Evolutionary conservation across 352 stramenopile species (phyloP).

Genomic region (Phytophthora colocasiae): DNA sequence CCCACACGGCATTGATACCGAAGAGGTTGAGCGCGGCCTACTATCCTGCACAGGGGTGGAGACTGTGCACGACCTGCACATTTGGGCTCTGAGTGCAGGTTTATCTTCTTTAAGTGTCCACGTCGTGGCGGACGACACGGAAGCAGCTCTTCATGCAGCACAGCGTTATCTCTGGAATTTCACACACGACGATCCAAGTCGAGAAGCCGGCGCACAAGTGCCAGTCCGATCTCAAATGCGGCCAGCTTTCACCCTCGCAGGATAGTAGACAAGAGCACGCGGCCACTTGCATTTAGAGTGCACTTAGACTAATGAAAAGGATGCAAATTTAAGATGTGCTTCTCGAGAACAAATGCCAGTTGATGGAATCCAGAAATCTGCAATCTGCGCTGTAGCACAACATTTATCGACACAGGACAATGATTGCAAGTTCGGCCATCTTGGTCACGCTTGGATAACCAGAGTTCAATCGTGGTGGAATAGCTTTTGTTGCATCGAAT

Average conservation of each 20-base stretch:
- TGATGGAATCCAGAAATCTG: no score
- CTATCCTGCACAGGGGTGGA: slow-evolving; percentile 75
- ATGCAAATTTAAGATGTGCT: no score
- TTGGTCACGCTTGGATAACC: no score
- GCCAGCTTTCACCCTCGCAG: slow-evolving; percentile 30
- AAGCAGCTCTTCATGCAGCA: slow-evolving; percentile 55
- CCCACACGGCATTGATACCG: slow-evolving; percentile 83
- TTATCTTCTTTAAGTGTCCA: slow-evolving; percentile 92
- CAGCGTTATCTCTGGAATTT: slow-evolving; percentile 73
- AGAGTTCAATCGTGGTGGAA: no score
- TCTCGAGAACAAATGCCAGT: no score
- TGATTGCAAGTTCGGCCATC: no score
- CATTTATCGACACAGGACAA: no score
- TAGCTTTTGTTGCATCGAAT: no score
- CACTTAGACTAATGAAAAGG: no score
- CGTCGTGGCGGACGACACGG: slow-evolving; percentile 64
- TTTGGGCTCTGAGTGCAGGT: slow-evolving; percentile 95
- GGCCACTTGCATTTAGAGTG: no score
- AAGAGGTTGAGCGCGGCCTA: slow-evolving; percentile 81
- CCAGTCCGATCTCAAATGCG: slow-evolving; percentile 55
- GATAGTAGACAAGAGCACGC: no score
- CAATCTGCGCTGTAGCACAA: no score
- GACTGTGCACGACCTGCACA: slow-evolving; percentile 96
- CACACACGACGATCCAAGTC: slow-evolving; percentile 85
- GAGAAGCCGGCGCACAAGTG: slow-evolving; percentile 68